A percentile compares a stretch with the other conserved stretches of the same genome.
Conservation (phyloP, 129 eudicot species). For the Erigeron canadensis region DNA sequence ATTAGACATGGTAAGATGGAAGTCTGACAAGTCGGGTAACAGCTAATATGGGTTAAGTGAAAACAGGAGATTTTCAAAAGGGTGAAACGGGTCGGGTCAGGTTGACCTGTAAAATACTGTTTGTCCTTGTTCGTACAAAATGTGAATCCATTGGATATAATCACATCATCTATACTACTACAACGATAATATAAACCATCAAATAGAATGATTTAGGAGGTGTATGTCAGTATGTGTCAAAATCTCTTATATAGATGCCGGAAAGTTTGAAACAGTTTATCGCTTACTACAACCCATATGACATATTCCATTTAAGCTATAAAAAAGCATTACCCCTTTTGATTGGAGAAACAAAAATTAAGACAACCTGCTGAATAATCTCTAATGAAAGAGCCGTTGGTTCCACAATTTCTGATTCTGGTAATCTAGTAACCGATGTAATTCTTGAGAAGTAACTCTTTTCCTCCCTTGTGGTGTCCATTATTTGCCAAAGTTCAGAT, state of each 20-base stretch:
- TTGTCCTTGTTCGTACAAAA: not conserved
- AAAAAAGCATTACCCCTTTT: not conserved
- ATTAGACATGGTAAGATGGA: not conserved
- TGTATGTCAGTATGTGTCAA: not conserved
- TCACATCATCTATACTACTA: not conserved
- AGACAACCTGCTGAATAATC: conserved; percentile 63
- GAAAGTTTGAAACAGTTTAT: not conserved
- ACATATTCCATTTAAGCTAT: not conserved
- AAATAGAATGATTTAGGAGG: not conserved
- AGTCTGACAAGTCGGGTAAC: not conserved
- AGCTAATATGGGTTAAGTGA: not conserved
- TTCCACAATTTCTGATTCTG: conserved; percentile 62
- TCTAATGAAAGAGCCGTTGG: conserved; percentile 70
- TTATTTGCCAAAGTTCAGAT: conserved; percentile 78
- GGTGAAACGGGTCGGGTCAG: not conserved
- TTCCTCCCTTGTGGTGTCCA: conserved; percentile 77
- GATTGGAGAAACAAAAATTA: not conserved
- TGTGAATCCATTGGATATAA: not conserved
- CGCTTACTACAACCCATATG: not conserved
- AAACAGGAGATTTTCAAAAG: not conserved
- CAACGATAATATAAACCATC: not conserved
- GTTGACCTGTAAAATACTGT: not conserved
- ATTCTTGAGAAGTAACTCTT: conserved; percentile 48
- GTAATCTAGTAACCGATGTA: conserved; percentile 43
- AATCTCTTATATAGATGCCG: not conserved